Evolutionary conservation across 2,329 filamentous ascomycete species (phyloP).

Genomic region (Alternaria arbusti): DNA sequence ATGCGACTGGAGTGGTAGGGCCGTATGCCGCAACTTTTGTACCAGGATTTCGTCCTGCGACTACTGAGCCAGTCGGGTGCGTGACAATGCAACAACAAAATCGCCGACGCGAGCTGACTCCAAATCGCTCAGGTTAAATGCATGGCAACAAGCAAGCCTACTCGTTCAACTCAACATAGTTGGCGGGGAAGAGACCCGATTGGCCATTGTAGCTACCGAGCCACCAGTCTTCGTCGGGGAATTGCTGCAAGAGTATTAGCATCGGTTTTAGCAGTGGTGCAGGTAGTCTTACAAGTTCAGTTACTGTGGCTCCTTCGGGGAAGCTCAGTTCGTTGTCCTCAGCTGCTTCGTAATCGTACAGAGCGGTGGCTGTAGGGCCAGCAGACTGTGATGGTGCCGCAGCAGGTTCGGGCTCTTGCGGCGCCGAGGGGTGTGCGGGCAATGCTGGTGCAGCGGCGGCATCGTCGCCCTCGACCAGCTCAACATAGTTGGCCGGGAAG

Average conservation of each 20-base stretch:
- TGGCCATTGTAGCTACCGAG: conserved; percentile 83
- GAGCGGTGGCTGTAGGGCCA: conserved; percentile 76
- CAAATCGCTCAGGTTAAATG: not conserved
- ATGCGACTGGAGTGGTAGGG: not conserved
- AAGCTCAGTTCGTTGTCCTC: conserved; percentile 91
- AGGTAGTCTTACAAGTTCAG: conserved; percentile 68
- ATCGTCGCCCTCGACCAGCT: conserved; percentile 70
- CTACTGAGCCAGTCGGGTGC: not conserved
- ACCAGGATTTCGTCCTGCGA: conserved; percentile 3
- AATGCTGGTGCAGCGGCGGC: conserved; percentile 44
- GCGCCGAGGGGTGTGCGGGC: conserved; percentile 52
- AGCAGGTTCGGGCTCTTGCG: conserved; percentile 42
- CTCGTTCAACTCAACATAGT: conserved; percentile 54
- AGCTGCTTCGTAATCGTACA: conserved; percentile 96
- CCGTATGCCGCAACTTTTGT: not conserved
- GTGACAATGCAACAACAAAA: not conserved
- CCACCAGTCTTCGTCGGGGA: conserved; percentile 99
- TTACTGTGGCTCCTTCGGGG: conserved; percentile 85
- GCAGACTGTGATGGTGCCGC: conserved; percentile 42
- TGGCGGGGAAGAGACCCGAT: conserved; percentile 76
- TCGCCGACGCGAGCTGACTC: conserved; percentile 1
- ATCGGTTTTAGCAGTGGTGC: not conserved
- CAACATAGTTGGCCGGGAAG: conserved; percentile 97
- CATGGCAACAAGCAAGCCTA: not conserved
- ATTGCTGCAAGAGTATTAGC: conserved; percentile 67